Evolutionary conservation across 768 basidiomycete genomes (phyloP).

Genomic region (Pulveroboletus sp.): DNA sequence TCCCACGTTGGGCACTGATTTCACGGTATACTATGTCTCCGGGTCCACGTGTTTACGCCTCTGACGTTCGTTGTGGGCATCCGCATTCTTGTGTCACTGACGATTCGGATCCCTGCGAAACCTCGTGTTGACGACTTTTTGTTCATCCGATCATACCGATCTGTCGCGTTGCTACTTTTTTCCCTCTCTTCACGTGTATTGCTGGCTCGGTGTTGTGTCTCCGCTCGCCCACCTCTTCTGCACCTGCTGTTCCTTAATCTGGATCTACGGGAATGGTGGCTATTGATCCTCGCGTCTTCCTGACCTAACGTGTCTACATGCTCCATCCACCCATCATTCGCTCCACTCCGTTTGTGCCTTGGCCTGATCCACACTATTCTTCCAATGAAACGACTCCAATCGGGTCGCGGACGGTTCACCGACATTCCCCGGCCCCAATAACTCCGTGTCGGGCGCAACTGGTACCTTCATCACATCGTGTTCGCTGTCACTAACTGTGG

Average conservation of each 20-base stretch:
- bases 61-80: constrained; percentile 9
- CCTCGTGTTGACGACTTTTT: constrained; percentile 22
- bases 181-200: background rate
- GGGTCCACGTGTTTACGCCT: constrained; percentile 12
- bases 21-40: constrained; percentile 19
- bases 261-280: constrained; percentile 10
- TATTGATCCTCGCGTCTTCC: background rate
- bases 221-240: background rate
- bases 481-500: constrained; percentile 6
- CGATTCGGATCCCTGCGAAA: constrained; percentile 27
- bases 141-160: background rate
- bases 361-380: constrained; percentile 3
- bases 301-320: background rate
- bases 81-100: constrained; percentile 15
- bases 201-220: too few species aligned
- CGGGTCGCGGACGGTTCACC: constrained; percentile 6
- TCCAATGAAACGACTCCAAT: constrained; percentile 12
- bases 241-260: constrained; percentile 10
- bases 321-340: constrained; percentile 3
- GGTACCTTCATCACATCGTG: background rate
- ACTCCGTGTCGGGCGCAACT: background rate
- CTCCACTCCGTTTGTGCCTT: constrained; percentile 1
- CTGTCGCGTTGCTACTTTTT: background rate
- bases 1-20: background rate
- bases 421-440: constrained; percentile 4